phyloP scores from a whole-genome alignment of 2,329 filamentous ascomycete species.

The Ophiostoma tasmaniense region DNA sequence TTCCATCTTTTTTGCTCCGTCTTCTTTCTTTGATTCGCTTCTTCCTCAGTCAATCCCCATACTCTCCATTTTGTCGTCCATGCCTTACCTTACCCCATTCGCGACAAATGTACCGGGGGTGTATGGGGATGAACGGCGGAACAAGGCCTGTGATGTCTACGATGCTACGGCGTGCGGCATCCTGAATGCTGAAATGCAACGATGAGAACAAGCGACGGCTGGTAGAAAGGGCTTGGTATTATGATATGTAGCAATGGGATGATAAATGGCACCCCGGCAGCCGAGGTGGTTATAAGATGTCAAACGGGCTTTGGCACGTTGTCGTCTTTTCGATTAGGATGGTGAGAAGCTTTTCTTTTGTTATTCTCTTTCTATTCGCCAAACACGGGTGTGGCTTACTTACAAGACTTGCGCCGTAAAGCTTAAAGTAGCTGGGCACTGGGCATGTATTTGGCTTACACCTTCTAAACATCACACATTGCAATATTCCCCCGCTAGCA shows the following conservation, averaged over 20 bases:
- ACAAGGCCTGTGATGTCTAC: neutral
- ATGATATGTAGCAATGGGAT: neutral
- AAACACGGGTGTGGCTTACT: neutral
- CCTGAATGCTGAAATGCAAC: neutral
- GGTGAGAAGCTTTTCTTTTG: neutral
- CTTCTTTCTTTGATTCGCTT: too few species aligned
- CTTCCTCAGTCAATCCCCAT: neutral
- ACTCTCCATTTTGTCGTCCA: neutral
- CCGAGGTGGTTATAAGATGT: neutral
- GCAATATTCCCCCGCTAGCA: neutral
- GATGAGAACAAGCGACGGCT: neutral
- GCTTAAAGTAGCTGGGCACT: conserved; percentile 4
- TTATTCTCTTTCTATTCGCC: neutral
- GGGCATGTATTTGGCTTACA: neutral
- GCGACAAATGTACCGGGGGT: neutral
- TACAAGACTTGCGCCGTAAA: conserved; percentile 2
- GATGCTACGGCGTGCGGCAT: neutral
- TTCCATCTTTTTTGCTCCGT: neutral
- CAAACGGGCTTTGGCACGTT: neutral
- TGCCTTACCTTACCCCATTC: neutral
- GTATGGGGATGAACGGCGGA: neutral
- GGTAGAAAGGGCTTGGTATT: neutral
- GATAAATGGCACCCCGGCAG: neutral
- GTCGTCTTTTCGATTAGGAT: neutral
- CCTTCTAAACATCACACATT: neutral